These are phyloP conservation scores for Trichoderma lentiforme DNA, from an alignment of 2,329 filamentous ascomycete species.

Conservation along the genomic window DNA sequence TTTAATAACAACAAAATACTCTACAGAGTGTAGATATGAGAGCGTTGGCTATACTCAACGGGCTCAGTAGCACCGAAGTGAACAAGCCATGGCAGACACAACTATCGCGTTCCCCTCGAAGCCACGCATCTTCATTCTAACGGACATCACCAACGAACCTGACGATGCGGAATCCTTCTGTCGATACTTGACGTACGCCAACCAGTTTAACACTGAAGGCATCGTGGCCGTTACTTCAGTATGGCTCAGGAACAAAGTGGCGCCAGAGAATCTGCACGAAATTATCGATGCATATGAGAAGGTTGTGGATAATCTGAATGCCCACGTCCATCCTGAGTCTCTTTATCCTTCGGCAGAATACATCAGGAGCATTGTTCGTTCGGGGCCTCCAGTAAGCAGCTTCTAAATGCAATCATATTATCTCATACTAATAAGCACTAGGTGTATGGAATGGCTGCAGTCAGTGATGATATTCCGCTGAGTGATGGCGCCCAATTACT, in stretches of 20 bases:
- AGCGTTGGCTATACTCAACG: neutral
- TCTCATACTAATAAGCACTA: neutral
- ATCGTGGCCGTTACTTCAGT: neutral
- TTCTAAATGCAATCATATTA: fast-evolving
- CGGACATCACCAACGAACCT: neutral
- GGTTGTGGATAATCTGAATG: neutral
- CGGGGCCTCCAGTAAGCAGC: neutral
- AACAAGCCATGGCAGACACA: neutral
- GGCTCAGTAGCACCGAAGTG: neutral
- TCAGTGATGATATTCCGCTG: neutral
- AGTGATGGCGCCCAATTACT: neutral
- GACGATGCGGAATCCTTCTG: neutral
- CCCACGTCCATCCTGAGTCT: neutral
- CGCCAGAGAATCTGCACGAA: neutral
- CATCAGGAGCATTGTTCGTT: neutral
- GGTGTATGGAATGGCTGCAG: neutral
- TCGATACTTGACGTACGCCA: neutral
- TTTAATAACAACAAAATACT: neutral
- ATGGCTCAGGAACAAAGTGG: neutral
- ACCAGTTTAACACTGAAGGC: neutral
- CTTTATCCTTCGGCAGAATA: neutral
- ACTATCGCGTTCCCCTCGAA: neutral
- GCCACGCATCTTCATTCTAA: neutral
- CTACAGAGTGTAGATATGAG: neutral
- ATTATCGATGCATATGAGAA: neutral